Evolutionary conservation across 73 alveolate genomes (phyloP), one percentile per base, ranked within the genome.

Genomic region (Blepharisma japonicum): DNA sequence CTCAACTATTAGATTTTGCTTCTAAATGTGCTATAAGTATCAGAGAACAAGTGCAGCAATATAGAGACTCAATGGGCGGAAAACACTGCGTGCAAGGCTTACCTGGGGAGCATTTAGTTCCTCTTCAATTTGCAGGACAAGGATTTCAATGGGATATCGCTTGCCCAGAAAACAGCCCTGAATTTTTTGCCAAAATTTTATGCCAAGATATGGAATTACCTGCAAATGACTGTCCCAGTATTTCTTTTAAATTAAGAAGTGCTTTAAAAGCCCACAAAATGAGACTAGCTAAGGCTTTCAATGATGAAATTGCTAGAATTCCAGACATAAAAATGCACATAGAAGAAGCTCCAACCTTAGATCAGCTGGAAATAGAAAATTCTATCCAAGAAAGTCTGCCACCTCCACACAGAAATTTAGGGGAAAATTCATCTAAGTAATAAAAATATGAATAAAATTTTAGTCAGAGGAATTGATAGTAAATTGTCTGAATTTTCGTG

Each of bases 121-220:
- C 74, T n/a, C 46, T 61, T 14, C 74, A 61, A 39, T 61, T 61
- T 5, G 14, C 74, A 25, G 74, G 74, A 20, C 74, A 61, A 25
- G 74, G 74, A n/a, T 61, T 61, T 61, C 74, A 61, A 61, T 61
- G 74, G 74, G 74, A 61, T 61, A 14, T 61, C n/a, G 74, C 74
- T 61, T 61, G 74, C 23, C 14, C 14, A 9, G 74, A 61, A 61
- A 61, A 61, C 5, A 18, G 49, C 18, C 74, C 74, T 14, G 74
- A 61, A 39, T 61, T 14, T 25, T 61, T 61, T 5, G 74, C 74
- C 11, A 14, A 39, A 61, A 39, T 61, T 25, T 61, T 61, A 61
- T 61, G 74, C 47, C 74, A 61, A 61, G 74, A 61, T 25, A 61
- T n/a, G 39, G 18, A 61, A n/a, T 9, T 61, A 9, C 74, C 74